These are phyloP conservation scores for Hymenoscyphus fraxineus DNA, from an alignment of 2,329 filamentous ascomycete species.

Conservation along the genomic window DNA sequence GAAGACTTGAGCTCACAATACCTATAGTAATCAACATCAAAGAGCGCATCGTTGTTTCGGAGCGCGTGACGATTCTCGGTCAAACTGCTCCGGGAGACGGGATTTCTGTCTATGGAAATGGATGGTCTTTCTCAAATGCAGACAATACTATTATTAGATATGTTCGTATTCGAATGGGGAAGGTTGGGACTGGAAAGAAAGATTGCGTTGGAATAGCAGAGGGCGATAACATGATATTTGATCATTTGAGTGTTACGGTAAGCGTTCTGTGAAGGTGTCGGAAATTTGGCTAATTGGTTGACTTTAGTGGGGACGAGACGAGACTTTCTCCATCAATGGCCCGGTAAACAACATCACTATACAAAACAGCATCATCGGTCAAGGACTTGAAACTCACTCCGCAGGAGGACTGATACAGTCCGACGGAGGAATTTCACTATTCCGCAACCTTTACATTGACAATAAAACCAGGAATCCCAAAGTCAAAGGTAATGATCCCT, in stretches of 20 bases:
- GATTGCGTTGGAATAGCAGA: slow-evolving; percentile 52
- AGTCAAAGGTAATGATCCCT: slow-evolving; percentile 43
- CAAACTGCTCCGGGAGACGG: slow-evolving; percentile 45
- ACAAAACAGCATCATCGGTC: slow-evolving; percentile 7
- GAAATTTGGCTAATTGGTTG: not conserved
- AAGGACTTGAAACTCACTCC: slow-evolving; percentile 7
- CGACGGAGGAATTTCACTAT: slow-evolving; percentile 1
- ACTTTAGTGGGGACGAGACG: slow-evolving; percentile 32
- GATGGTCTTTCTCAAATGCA: slow-evolving; percentile 12
- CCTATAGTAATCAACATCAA: slow-evolving; percentile 21
- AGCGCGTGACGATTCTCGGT: slow-evolving; percentile 42
- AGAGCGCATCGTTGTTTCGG: slow-evolving; percentile 33
- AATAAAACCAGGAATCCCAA: slow-evolving; percentile 9
- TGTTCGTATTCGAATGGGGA: slow-evolving; percentile 52
- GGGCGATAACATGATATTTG: slow-evolving; percentile 52
- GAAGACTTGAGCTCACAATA: not conserved
- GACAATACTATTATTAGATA: slow-evolving; percentile 51
- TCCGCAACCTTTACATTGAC: slow-evolving; percentile 8
- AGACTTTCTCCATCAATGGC: slow-evolving; percentile 5
- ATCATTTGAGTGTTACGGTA: slow-evolving; percentile 47
- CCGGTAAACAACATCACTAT: slow-evolving; percentile 3
- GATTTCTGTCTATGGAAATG: slow-evolving; percentile 38
- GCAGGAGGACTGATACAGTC: slow-evolving; percentile 7
- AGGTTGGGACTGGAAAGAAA: slow-evolving; percentile 46
- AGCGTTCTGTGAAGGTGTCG: not conserved